Percentiles rank a stretch among this genome's conserved stretches.
Conservation (phyloP, 768 basidiomycete genomes). For the Paxillus involutus region DNA sequence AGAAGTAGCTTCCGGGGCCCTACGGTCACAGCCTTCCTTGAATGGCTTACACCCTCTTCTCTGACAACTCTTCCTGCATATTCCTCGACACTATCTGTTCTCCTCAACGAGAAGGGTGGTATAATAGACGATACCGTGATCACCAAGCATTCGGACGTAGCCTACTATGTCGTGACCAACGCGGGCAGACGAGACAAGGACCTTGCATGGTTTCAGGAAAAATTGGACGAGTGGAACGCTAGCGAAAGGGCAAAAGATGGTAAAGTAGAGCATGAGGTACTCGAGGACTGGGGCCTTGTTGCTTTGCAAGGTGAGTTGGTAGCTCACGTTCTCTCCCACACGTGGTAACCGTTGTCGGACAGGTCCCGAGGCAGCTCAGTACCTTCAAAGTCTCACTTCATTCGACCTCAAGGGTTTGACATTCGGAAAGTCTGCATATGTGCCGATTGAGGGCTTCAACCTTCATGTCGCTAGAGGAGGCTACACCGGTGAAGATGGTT, state of each 20-base stretch:
- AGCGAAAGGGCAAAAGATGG: conserved; percentile 48
- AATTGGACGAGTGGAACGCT: conserved; percentile 78
- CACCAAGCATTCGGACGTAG: conserved; percentile 75
- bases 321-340: background rate
- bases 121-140: conserved; percentile 97
- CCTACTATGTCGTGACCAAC: conserved; percentile 96
- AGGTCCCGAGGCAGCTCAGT: conserved; percentile 83
- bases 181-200: conserved; percentile 85
- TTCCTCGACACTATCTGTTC: conserved; percentile 81
- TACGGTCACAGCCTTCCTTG: conserved; percentile 77
- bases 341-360: background rate
- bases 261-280: conserved; percentile 74
- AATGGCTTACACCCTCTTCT: conserved; percentile 88
- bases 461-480: conserved; percentile 92
- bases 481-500: conserved; percentile 98
- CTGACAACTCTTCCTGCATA: conserved; percentile 66
- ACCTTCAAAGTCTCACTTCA: conserved; percentile 74
- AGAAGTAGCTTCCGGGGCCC: conserved; percentile 73
- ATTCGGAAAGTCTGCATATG: conserved; percentile 83
- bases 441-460: conserved; percentile 59
- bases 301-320: conserved; percentile 73
- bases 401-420: conserved; percentile 73
- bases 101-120: conserved; percentile 87
- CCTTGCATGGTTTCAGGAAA: conserved; percentile 69
- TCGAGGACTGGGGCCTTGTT: conserved; percentile 85